Evolutionary conservation across 257 asterid species (phyloP), one percentile per base, ranked within the genome.

Genomic region (Solanum bulbocastanum): DNA sequence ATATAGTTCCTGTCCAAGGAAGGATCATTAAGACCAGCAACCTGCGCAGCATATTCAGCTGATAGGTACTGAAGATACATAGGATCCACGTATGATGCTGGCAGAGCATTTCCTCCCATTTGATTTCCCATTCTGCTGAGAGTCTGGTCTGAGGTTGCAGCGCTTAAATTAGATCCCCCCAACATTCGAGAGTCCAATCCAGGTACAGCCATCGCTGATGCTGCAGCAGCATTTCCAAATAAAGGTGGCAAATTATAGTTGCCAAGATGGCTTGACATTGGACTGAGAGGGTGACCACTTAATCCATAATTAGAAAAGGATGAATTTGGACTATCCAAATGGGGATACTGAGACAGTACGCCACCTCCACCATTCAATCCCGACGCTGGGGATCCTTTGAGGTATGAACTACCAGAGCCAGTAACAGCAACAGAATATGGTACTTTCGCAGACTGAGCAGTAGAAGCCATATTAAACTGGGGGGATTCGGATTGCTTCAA

Each of bases 201-300:
- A 74, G 98, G 96, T 36, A 91, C 89, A 83, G 88, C 98, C 95
- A 96, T 88, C 25, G 96, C 99, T 56, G 99, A 94, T 58, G 93
- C 97, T 40, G 94, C 97, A 87, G 98, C 99, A 91, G 99, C 99
- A 91, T 95, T 97, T 92, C 94, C 98, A 87, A 94, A 96, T 88
- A 97, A 91, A 3, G 98, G 99, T 16, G 99, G 99, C 84, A 97
- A 90, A 90, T 95, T 95, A 56, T 90, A 81, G 88, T 92, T 92
- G 39, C 96, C 95, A 81, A 92, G 95, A 82, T 93, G 96, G 85
- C 94, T 94, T 1, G 98, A 84, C 87, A 94, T 88, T 62, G 98
- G 98, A 89, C 95, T 95, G 91, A 92, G 87, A 40, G 99, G 91
- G 79, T 93, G 94, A 71, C 98, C 98, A 91, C 95, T 88, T 73